Conservation (phyloP, 129 eudicot species). For the Ambrosia trifida region DNA sequence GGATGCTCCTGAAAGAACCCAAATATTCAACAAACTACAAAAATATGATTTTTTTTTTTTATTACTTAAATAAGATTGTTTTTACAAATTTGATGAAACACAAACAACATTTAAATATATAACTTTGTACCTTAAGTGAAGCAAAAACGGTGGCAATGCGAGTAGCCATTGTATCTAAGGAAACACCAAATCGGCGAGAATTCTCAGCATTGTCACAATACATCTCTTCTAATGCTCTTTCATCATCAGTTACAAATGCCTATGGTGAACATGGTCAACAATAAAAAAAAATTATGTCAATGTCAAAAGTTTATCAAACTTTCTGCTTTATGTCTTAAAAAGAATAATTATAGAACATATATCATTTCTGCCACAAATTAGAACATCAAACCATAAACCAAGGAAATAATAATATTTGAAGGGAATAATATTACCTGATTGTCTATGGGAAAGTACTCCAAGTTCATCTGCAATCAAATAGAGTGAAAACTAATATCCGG, state of each 20-base stretch:
- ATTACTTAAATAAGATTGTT: not conserved
- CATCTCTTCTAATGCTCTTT: conserved; percentile 74
- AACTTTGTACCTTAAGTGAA: conserved; percentile 71
- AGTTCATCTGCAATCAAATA: conserved; percentile 77
- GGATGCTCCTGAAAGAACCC: conserved; percentile 68
- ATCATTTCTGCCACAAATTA: not conserved
- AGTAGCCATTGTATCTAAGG: conserved; percentile 67
- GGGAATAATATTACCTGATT: conserved; percentile 63
- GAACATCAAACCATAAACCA: conserved; percentile 12
- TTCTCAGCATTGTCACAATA: conserved; percentile 57
- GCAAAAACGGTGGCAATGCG: conserved; percentile 96
- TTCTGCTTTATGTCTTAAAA: not conserved
- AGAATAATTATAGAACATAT: not conserved
- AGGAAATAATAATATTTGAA: not conserved
- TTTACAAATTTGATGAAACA: not conserved
- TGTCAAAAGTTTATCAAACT: conserved; percentile 3
- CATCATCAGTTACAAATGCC: conserved; percentile 92
- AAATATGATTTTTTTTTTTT: conserved; percentile 16
- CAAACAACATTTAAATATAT: not conserved
- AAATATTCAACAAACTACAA: conserved; percentile 19
- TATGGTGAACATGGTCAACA: conserved; percentile 30
- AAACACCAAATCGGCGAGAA: conserved; percentile 53
- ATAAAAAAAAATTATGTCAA: conserved; percentile 14
- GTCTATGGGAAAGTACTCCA: conserved; percentile 93
- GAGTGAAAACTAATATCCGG: conserved; percentile 8